Evolutionary conservation across 2,329 filamentous ascomycete species (phyloP), one percentile per base, ranked within the genome.

Genomic region (Myrmaecium sp.): DNA sequence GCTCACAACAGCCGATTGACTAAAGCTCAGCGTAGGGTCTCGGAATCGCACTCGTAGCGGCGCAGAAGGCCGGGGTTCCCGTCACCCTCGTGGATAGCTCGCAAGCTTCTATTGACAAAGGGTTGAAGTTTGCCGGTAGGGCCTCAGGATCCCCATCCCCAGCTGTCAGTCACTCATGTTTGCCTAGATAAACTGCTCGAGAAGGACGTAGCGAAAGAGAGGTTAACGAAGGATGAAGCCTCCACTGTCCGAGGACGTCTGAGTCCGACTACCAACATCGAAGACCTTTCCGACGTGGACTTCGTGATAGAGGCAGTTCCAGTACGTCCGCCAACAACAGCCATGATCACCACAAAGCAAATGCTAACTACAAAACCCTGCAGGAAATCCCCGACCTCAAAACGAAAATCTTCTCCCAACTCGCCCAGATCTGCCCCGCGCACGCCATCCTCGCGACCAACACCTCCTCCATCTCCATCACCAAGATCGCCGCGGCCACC

Each of bases 281-380:
- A 83, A 23, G 67, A 75, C 31, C 70, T 95, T 13, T 70, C 69
- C 14, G 66, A 73, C n/a, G 78, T 83, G 18, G 89, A 98, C 58
- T 94, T 98, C 51, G 76, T 98, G 30, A 95, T 98, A 45, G 89
- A 98, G 60, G 89, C 89, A 10, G 83, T 98, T 6, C 89, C 89
- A 14, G 57, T 47, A 39, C 16, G 36, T 28, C 17, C 24, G n/a
- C 23, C 12, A 30, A 16, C 21, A 33, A 7, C n/a, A 7, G 17
- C 12, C 19, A 23, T 12, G 5, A 23, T 24, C 14, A 6, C 10
- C 15, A 18, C 14, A 6, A 6, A 6, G 8, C 8, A 14, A 7
- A 11, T 11, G 12, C 29, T 24, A 13, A 28, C 5, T n/a, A 14
- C 10, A 11, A 17, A n/a, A n/a, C n/a, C n/a, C 3, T 3, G 5